Conservation (phyloP, 208 protist species). For the Leishmania gerbilli region DNA sequence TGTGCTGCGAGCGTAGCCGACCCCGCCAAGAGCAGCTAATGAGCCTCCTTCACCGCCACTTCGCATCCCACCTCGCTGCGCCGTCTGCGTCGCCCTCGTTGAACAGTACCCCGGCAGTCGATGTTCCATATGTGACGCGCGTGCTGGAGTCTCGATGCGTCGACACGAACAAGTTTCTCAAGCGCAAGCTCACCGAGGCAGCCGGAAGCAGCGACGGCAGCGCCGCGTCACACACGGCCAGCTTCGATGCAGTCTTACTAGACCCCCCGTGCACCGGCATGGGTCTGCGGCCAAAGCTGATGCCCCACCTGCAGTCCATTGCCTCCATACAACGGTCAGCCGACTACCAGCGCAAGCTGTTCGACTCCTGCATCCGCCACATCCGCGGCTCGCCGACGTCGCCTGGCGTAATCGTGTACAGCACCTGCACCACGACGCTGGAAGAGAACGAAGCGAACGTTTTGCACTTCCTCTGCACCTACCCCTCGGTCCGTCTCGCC, state of each 20-base stretch:
- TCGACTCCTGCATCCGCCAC: conserved; percentile 56
- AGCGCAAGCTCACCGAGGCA: neutral
- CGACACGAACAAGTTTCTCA: conserved; percentile 36
- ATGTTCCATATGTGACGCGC: neutral
- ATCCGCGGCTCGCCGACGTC: conserved; percentile 20
- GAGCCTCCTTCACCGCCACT: conserved; percentile 42
- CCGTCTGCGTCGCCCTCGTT: neutral
- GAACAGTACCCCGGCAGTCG: neutral
- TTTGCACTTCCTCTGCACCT: conserved; percentile 44
- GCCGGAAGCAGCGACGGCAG: neutral
- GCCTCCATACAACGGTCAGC: conserved; percentile 39
- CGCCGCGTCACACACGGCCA: conserved; percentile 1
- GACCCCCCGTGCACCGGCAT: conserved; percentile 89
- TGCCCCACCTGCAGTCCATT: conserved; percentile 43
- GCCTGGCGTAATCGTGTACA: conserved; percentile 56
- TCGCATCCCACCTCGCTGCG: conserved; percentile 8
- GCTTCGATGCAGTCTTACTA: conserved; percentile 71
- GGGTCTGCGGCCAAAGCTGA: conserved; percentile 69
- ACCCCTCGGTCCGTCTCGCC: conserved; percentile 42
- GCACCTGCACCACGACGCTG: conserved; percentile 67
- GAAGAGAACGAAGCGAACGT: conserved; percentile 89
- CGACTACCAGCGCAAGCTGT: conserved; percentile 80
- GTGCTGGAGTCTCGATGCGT: conserved; percentile 28
- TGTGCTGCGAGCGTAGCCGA: conserved; percentile 59
- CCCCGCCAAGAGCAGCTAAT: conserved; percentile 42